Conservation (phyloP, 2,329 filamentous ascomycete species). For the Zymoseptoria brevis region DNA sequence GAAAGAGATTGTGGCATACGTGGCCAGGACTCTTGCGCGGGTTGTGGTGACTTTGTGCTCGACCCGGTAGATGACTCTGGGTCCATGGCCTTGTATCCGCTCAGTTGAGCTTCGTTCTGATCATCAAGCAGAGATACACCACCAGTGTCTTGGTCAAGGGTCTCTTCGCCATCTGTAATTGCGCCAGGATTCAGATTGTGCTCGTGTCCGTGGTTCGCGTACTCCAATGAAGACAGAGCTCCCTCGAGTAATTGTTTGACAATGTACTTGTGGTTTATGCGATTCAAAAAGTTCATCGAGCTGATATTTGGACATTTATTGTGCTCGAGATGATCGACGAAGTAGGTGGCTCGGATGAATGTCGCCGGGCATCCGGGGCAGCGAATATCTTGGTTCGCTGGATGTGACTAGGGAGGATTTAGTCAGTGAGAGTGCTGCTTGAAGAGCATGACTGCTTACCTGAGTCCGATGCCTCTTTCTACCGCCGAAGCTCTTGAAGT, state of each 20-base stretch:
- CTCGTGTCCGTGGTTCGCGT: not conserved
- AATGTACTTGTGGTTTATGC: slow-evolving; percentile 45
- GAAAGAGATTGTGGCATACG: not conserved
- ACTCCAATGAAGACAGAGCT: slow-evolving; percentile 18
- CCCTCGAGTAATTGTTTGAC: slow-evolving; percentile 31
- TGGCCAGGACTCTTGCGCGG: not conserved
- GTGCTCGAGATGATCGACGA: slow-evolving; percentile 50
- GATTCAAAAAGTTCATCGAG: too few relatives aligned
- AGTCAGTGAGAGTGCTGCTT: slow-evolving; percentile 1
- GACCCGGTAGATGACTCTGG: not conserved
- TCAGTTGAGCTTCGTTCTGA: slow-evolving; percentile 12
- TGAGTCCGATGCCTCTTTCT: slow-evolving; percentile 45
- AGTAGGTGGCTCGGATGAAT: slow-evolving; percentile 42
- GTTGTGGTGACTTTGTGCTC: not conserved
- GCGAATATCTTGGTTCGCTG: slow-evolving; percentile 40
- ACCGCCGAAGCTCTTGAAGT: slow-evolving; percentile 48
- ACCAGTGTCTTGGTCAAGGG: slow-evolving; percentile 6
- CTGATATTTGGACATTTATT: slow-evolving; percentile 41
- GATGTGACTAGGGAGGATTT: slow-evolving; percentile 30
- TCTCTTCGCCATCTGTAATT: slow-evolving; percentile 4
- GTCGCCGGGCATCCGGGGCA: slow-evolving; percentile 46
- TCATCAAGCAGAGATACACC: slow-evolving; percentile 14
- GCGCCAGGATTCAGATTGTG: not conserved
- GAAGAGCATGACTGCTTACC: slow-evolving; percentile 30
- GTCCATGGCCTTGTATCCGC: slow-evolving; percentile 13